Base-by-base conservation (phyloP, 805 yeast genomes). In the Candida wancherniae region DNA sequence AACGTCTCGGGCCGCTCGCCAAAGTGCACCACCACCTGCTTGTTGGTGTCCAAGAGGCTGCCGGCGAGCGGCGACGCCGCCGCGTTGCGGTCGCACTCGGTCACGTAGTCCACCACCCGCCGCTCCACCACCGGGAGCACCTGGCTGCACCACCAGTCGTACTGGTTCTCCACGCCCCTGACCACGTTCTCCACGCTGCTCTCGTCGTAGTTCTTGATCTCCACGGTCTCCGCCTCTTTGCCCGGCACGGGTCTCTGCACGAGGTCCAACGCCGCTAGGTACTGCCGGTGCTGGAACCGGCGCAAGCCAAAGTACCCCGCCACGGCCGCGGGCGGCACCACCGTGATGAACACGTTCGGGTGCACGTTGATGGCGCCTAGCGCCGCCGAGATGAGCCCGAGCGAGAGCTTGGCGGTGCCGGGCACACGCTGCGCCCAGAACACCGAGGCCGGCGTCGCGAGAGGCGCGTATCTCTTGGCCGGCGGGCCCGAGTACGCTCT, bases 161-260 rank as follows among this genome's bases (percentile, higher is more conserved):
- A 63, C 42, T 60, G 61, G 34, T 49, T 59, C 9, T 64, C 69
- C 14, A 63, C 45, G 4, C 69, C 69, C 11, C 45, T 33, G 10
- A 55, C 14, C 9, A 61, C 64, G 33, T 56, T 55, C 14, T 43
- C 39, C 3, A 59, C 26, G 18, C 45, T 48, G 13, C 53, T 39
- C 36, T 61, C 68, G 38, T 65, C 63, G 42, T 65, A 65, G 15
- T 37, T 37, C 18, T 36, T 32, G 16, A 61, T 38, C 9, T 20
- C 28, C 16, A 40, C 41, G 14, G 34, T 33, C 9, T 31, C 29
- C 10, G 17, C 30, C 6, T 32, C 36, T 6, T 18, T 13, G 5
- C n/a, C 18, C 10, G 34, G 41, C 20, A n/a, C n/a, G n/a, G n/a
- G n/a, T n/a, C 18, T 12, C 18, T 22, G 6, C 9, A 55, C 33